Evolutionary conservation across 2,329 filamentous ascomycete species (phyloP), one percentile per base, ranked within the genome.

Genomic region (Aureobasidium uvarum): DNA sequence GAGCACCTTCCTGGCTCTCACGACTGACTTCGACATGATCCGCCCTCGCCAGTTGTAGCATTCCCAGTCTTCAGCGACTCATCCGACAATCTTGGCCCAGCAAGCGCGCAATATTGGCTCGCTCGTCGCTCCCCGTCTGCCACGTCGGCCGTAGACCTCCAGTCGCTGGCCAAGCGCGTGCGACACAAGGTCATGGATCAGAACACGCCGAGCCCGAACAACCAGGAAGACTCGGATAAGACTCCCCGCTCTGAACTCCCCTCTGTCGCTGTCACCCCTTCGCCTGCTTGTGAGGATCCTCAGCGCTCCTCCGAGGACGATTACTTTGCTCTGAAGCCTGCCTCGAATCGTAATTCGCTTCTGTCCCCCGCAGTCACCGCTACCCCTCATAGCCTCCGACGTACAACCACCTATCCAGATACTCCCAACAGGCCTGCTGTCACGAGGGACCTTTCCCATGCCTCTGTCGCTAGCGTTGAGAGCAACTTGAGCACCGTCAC

Each of bases 161-260:
- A 51, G 58, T 62, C 58, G 58, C 58, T 62, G 58, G 58, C 58
- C 45, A 62, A 62, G 45, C 58, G 58, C 43, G 58, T 62, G 20
- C 43, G 58, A 50, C 51, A 51, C 58, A 62, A 54, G 60, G 60
- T 54, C 60, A 63, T 63, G 60, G 60, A 52, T 38, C 46, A 52
- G 33, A 33, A 52, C 33, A 50, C 58, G 5, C 58, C 58, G 45
- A 45, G 33, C 31, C 58, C 58, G 31, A 31, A 20, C 46, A 23
- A 39, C 14, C 41, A 55, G 31, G 54, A 54, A 41, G 73, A 77
- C 64, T 68, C 71, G 41, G 77, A 78, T 71, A 72, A 70, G 68
- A 80, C 77, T 16, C 76, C 77, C 55, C 75, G 77, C 65, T 78
- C 77, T 6, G 78, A 79, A 69, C 67, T 74, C 54, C 77, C 77